Evolutionary conservation across 139 green algal genomes (phyloP), one percentile per base, ranked within the genome.

Genomic region (Chlorella sp.): DNA sequence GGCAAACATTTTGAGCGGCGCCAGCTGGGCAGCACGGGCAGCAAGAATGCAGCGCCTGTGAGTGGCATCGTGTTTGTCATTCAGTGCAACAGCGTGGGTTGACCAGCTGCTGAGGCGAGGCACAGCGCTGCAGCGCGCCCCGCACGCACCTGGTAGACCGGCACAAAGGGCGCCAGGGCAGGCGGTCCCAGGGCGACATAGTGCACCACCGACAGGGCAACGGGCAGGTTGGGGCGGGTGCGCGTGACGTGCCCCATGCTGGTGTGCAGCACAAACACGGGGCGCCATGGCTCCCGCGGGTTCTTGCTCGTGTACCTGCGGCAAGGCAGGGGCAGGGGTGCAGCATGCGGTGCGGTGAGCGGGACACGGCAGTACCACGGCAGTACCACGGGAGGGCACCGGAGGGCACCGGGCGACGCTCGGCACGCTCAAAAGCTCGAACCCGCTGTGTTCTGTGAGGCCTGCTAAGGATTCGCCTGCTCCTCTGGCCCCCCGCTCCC

Each of bases 271-370:
- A 83, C 78, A 53, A 83, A 83, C 9, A 83, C 34, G 39, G 78
- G 78, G 78, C 78, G 78, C 78, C 78, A 83, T 11, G 42, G 78
- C 78, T 83, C 78, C 78, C 12, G 24, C 9, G 78, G 78, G 39
- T 83, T 83, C 78, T 83, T 26, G 39, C 57, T 83, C 0, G 78
- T 83, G 78, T 83, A 83, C 39, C 78, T 83, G 78, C 78, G 28
- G 22, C 21, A 18, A 39, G 28, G 22, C 21, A 18, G 71, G 71
- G 30, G 28, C 19, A 15, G 71, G 71, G 30, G 71, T 4, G 71
- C 32, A 30, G 71, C 36, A 19, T n/a, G 11, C 0, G 14, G 71
- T n/a, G 22, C 12, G 14, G 68, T 16, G 7, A 73, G 66, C 30
- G 9, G 66, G 66, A 22, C 11, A 14, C 15, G 60, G 60, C 60